phyloP scores from a whole-genome alignment of 352 stramenopile genomes.

The Pythium coloratum region DNA sequence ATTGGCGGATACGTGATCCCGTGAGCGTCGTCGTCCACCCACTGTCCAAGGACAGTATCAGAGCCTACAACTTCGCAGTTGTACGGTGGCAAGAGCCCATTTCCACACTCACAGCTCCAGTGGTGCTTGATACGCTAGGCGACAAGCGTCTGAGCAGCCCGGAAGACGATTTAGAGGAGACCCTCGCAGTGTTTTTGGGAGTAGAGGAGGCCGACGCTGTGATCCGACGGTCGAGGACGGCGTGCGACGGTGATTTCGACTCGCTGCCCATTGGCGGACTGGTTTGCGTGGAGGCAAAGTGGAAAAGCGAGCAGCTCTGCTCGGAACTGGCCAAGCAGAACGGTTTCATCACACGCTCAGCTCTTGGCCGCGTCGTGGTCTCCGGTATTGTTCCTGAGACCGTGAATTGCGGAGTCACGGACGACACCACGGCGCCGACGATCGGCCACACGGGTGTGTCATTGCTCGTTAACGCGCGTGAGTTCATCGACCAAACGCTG shows the following conservation, averaged over 20 bases:
- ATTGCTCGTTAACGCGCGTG: slow-evolving; percentile 11
- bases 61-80: slow-evolving; percentile 19
- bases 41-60: neutral
- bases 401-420: neutral
- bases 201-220: neutral
- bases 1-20: slow-evolving; percentile 7
- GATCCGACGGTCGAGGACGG: neutral
- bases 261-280: neutral
- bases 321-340: neutral
- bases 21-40: slow-evolving; percentile 10
- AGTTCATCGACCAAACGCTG: slow-evolving; percentile 21
- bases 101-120: neutral
- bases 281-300: slow-evolving; percentile 10
- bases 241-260: neutral
- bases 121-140: slow-evolving; percentile 10
- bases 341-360: neutral
- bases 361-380: neutral
- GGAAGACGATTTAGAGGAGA: neutral
- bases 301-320: neutral
- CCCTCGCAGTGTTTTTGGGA: neutral
- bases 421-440: neutral
- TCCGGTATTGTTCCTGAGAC: slow-evolving; percentile 1
- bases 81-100: slow-evolving; percentile 17
- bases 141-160: neutral
- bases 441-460: neutral